Conservation (phyloP, 306 rosid species). For the Elaeagnus macrophylla region DNA sequence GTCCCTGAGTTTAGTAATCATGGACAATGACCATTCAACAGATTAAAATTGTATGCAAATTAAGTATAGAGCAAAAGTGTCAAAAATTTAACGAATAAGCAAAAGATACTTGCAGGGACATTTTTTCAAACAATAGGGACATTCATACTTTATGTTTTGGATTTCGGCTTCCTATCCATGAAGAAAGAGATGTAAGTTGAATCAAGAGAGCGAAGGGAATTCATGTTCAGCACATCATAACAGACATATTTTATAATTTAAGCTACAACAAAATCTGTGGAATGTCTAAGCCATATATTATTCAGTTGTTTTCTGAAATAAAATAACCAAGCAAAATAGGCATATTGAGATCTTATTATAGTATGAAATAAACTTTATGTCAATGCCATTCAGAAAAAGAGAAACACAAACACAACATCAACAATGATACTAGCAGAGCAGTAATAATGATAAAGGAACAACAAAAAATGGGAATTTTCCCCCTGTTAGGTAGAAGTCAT, state of each 20-base stretch:
- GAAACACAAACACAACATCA: not conserved
- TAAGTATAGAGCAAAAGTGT: not conserved
- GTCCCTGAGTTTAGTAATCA: conserved; percentile 30
- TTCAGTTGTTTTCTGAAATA: too few relatives aligned
- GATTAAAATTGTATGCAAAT: not conserved
- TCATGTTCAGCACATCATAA: too few relatives aligned
- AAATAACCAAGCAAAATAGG: conserved; percentile 1
- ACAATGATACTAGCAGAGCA: not conserved
- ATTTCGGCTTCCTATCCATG: too few relatives aligned
- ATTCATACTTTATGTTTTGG: too few relatives aligned
- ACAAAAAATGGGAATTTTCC: not conserved
- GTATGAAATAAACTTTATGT: not conserved
- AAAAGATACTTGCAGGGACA: too few relatives aligned
- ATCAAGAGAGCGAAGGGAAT: too few relatives aligned
- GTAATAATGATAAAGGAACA: not conserved
- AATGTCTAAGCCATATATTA: too few relatives aligned
- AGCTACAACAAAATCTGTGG: too few relatives aligned
- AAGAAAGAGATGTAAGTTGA: too few relatives aligned
- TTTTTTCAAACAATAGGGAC: too few relatives aligned
- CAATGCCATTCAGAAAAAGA: not conserved
- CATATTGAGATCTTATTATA: not conserved
- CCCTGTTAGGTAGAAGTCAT: conserved; percentile 26
- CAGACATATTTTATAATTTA: too few relatives aligned
- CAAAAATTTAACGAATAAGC: too few relatives aligned
- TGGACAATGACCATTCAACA: not conserved